Base-by-base conservation (phyloP, 2,329 filamentous ascomycete genomes). In the Elsinoe fawcettii region DNA sequence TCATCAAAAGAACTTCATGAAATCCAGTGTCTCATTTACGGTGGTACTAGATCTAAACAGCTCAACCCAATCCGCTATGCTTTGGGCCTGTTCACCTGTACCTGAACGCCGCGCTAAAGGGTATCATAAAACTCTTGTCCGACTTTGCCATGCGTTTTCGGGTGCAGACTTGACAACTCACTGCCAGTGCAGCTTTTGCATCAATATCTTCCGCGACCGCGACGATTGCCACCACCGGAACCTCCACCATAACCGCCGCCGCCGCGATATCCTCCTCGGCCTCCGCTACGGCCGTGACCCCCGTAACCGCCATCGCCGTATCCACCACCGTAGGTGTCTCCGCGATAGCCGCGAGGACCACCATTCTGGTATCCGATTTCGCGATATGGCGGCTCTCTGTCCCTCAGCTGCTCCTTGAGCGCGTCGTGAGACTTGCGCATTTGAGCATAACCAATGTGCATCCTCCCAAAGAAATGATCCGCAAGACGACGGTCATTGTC, bases 391-490 rank as follows among this genome's bases (percentile, higher is more conserved):
- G 83, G 81, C 49, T 79, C 77, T 25, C 88, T 77, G 1, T 86
- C 86, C 68, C 90, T 88, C 72, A 96, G 79, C 69, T 96, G 90
- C 72, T 90, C 90, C 54, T 86, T 86, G 61, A 99, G 83, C n/a
- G 81, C 77, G 57, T 96, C 90, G 66, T 83, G 90, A 2, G 90
- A 93, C 78, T 93, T 95, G 65, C 93, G 84, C 93, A 99, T 99
- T 74, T 96, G 89, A 14, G 93, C 93, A 70, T 97, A 99, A 0
- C 93, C 93, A 58, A 99, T 75, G 69, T 99, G 93, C 93, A 99
- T 99, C 78, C 99, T 99, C 20, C 93, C 93, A 72, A 96, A 97
- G 70, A 99, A 99, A 71, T 99, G 93, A 70, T 99, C 93, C 18
- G 93, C 93, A 68, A 99, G 72, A 27, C 93, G 81, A 34, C 93